phyloP scores from a whole-genome alignment of 306 rosid species.

The Senna siamea region DNA sequence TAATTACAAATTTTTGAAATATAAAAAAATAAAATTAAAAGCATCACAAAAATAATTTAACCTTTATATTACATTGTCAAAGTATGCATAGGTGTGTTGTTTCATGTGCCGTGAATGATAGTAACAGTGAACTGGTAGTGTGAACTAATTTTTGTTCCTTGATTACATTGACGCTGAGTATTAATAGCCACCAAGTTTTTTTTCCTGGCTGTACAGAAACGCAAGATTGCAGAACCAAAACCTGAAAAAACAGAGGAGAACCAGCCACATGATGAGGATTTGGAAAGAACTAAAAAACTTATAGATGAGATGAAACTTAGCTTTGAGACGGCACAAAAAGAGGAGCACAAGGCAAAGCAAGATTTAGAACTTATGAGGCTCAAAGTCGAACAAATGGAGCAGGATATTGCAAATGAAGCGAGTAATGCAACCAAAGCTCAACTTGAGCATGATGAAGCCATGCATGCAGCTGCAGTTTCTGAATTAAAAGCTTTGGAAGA shows the following conservation, averaged over 20 bases:
- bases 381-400: constrained; percentile 75
- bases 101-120: not conserved
- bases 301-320: constrained; percentile 32
- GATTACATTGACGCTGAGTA: not conserved
- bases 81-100: not conserved
- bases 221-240: not conserved
- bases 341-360: constrained; percentile 66
- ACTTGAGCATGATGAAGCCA: constrained; percentile 69
- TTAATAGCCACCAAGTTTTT: not conserved
- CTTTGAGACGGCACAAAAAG: constrained; percentile 70
- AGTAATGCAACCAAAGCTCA: constrained; percentile 76
- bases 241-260: not conserved
- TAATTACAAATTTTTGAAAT: too few species aligned
- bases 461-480: constrained; percentile 57
- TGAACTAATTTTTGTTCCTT: not conserved
- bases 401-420: constrained; percentile 68
- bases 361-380: constrained; percentile 67
- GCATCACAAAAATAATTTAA: too few species aligned
- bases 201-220: constrained; percentile 1
- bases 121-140: too few species aligned
- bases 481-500: constrained; percentile 59
- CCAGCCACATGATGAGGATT: constrained; percentile 40
- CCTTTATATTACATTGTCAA: not conserved
- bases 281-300: constrained; percentile 58
- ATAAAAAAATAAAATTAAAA: too few species aligned